Base-by-base conservation (phyloP, 2,329 filamentous ascomycete genomes). In the Botrytis medusae region DNA sequence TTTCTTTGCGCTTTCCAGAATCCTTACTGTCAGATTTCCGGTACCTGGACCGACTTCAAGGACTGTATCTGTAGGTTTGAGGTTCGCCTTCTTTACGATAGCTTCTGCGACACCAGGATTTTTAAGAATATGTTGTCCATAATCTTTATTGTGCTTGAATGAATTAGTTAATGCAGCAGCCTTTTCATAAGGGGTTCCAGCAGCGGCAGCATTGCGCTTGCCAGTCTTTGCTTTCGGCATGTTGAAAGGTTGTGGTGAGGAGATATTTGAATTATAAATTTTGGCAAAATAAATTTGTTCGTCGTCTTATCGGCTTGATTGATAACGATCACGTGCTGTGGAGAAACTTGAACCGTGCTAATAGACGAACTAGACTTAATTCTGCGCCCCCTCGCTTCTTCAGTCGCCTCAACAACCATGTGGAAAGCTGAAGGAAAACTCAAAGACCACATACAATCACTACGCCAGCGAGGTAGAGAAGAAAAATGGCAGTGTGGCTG, bases 41-140 rank as follows among this genome's bases (percentile, higher is more conserved):
- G 93, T 95, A 80, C 94, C 94, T 9, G 95, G 94, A 77, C 95
- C 95, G 76, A 97, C 92, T 87, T 98, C 95, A 34, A 98, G 90
- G 4, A 98, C 95, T 1, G 91, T 90, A 82, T 94, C 96, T 48
- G 92, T 95, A 73, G 96, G 95, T 81, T 98, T 97, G 57, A 99
- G 87, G 78, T 92, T 90, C 25, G 94, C 93, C 84, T 98, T 98
- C 78, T 92, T 87, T 46, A 95, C 93, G 78, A 96, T 95, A 69
- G 90, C 90, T 80, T 93, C 90, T 7, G 93, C 92, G 67, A 97
- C 92, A 79, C 93, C 92, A 1, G 93, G 93, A 82, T 97, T 97
- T 83, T 97, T 98, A 77, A 98, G 87, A 75, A 99, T 96, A 69
- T 98, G 77, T 81, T 93, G 90, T 79, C 95, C 79, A n/a, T 78